A percentile compares a stretch with the other conserved stretches of the same genome.
Conservation (phyloP, 2,329 filamentous ascomycete species). For the Cordyceps tenuipes region DNA sequence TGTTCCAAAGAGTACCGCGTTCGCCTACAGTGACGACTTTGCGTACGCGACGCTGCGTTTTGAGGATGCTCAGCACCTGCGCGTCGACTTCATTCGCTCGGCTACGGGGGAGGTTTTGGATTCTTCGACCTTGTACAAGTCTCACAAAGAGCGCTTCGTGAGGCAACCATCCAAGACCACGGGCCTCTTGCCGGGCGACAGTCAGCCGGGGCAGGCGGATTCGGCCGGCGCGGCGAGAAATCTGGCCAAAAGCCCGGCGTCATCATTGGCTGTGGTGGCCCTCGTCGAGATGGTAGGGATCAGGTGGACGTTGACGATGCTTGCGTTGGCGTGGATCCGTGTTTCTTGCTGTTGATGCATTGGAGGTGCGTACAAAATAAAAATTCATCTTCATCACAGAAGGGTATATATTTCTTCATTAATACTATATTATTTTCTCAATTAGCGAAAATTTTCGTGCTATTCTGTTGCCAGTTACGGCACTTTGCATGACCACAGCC, state of each 20-base stretch:
- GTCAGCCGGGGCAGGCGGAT: not conserved
- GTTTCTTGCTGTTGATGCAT: not conserved
- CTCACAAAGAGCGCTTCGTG: slow-evolving; percentile 37
- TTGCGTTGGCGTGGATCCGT: not conserved
- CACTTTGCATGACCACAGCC: too few relatives aligned
- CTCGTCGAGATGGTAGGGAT: not conserved
- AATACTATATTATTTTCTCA: too few relatives aligned
- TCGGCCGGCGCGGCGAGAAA: not conserved
- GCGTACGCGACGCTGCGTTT: slow-evolving; percentile 42
- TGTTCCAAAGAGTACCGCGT: slow-evolving; percentile 19
- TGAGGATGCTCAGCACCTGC: slow-evolving; percentile 34
- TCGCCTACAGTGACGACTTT: slow-evolving; percentile 44
- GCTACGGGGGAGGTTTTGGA: slow-evolving; percentile 41
- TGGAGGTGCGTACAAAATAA: not conserved
- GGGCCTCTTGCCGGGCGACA: not conserved
- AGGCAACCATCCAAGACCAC: slow-evolving; percentile 20
- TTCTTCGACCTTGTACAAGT: slow-evolving; percentile 38
- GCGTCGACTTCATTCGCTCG: slow-evolving; percentile 42
- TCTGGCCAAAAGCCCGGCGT: not conserved
- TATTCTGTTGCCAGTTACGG: too few relatives aligned
- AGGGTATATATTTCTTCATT: too few relatives aligned
- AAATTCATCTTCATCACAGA: too few relatives aligned
- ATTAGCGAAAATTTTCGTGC: too few relatives aligned
- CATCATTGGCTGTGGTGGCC: not conserved
- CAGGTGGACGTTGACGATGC: not conserved